Base-by-base conservation (phyloP, 768 basidiomycete species). In the Phlebiopsis flavidoalba region DNA sequence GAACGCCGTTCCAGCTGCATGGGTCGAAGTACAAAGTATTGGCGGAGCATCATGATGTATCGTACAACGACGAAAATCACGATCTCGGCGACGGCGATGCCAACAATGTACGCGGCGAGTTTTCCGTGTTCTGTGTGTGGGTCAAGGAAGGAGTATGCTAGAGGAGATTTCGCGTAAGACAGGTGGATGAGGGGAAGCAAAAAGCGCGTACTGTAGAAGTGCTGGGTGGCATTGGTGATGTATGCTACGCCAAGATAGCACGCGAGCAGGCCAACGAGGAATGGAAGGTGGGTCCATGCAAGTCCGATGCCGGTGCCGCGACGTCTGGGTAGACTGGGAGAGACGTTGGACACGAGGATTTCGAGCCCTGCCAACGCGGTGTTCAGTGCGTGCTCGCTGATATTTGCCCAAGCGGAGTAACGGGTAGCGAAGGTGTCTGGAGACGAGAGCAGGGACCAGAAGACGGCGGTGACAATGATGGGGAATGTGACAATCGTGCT, bases 161-260 rank as follows among this genome's bases (percentile, higher is more conserved):
- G 8, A 22, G 10, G 2, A 17, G 35, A 17, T 57, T 12, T 17
- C 19, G 15, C 19, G 31, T 17, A 46, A 62, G 40, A 45, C 31
- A 1, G 24, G 14, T 46, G 31, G 14, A 26, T 33, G 43, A 48
- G 49, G 24, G 43, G 26, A 31, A 22, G 61, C 21, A n/a, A 14
- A 36, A 31, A 22, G 48, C 22, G 77, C 85, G 57, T 62, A 90
- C 88, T 70, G 68, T 90, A 91, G 66, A 87, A 80, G 0, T 82
- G 81, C 66, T 87, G 85, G 0, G 81, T 80, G 0, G 73, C 81
- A 52, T 79, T 64, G 0, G 87, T 88, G 57, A 91, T 79, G 64
- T 90, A 91, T 11, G 88, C 88, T 0, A 91, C 72, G 22, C 80
- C 86, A 17, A 90, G 72, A 65, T 91, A 91, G 2, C 71, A 66